Base-by-base conservation (phyloP, 2,329 filamentous ascomycete genomes). In the Penicillium decumbens region DNA sequence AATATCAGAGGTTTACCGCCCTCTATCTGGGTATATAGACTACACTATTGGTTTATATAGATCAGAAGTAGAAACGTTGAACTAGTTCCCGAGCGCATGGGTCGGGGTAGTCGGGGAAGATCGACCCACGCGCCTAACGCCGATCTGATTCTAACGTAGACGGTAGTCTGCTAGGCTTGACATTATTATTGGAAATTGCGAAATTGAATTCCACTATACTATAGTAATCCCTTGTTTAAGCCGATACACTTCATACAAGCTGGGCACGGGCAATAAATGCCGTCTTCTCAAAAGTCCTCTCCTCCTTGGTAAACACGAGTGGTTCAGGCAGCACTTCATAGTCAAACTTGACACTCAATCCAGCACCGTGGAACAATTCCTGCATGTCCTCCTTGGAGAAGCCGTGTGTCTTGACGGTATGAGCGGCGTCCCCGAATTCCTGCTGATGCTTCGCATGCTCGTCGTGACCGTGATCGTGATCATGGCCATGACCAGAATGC, bases 381-480 rank as follows among this genome's bases (percentile, higher is more conserved):
- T 72, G 75, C 44, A 89, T 79, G 25, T 79, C 73, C 9, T 78
- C 75, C 63, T 80, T 71, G 1, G 75, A 77, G 66, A 91, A 90
- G 0, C 87, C 85, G 53, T 82, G 76, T 45, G 85, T 83, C 28
- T 78, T 79, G 18, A 90, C 77, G 0, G 82, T 85, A 30, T 77
- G 68, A 3, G 63, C 59, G 47, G 74, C 73, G 6, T 75, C 60
- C 27, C 66, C 65, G 24, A 62, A 56, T 4, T 60, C 49, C 15
- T 57, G 49, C 20, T 56, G 43, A 33, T 51, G 42, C 29, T 42
- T 32, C 2, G 28, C 41, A 32, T 60, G 50, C 3, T 50, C 46
- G 18, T 28, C 27, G 8, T 60, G 51, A 7, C 47, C 42, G 20
- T 51, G 41, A 24, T 25, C 41, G 43, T 63, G 28, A 2, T 9